phyloP scores from a whole-genome alignment of 495 filamentous ascomycete genomes.

The Talaromyces proteolyticus region DNA sequence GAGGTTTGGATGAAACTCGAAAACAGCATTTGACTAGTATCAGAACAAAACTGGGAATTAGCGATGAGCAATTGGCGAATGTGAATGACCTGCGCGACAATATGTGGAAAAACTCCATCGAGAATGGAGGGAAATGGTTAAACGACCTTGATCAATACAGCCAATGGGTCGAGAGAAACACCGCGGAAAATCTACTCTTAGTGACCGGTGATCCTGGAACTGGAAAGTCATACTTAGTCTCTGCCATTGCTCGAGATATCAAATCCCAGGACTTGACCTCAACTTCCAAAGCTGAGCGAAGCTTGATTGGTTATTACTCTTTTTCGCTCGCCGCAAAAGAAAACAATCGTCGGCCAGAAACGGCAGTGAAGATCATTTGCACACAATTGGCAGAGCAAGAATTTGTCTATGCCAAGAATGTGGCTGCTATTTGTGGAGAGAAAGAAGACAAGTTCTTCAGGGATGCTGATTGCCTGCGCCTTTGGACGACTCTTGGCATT shows the following conservation, averaged over 20 bases:
- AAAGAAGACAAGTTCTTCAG: slow-evolving; percentile 13
- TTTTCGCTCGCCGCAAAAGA: slow-evolving; percentile 12
- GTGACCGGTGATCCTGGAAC: slow-evolving; percentile 14
- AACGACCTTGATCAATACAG: slow-evolving; percentile 7
- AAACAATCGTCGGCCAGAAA: slow-evolving; percentile 11
- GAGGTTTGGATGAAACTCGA: slow-evolving; percentile 5
- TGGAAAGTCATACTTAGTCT: slow-evolving; percentile 14
- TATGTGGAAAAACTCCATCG: slow-evolving; percentile 10
- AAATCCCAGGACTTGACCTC: slow-evolving; percentile 7
- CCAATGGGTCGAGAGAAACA: slow-evolving; percentile 8
- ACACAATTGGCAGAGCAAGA: slow-evolving; percentile 18
- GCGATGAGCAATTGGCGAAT: slow-evolving; percentile 3
- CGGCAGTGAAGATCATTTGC: slow-evolving; percentile 17
- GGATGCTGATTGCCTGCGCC: slow-evolving; percentile 13
- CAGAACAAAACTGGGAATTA: slow-evolving; percentile 5
- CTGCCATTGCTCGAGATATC: slow-evolving; percentile 9
- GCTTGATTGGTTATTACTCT: slow-evolving; percentile 14
- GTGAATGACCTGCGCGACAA: slow-evolving; percentile 7
- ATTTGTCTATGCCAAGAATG: slow-evolving; percentile 11
- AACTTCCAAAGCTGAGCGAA: slow-evolving; percentile 7
- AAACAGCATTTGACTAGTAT: slow-evolving; percentile 5
- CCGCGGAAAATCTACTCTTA: slow-evolving; percentile 10
- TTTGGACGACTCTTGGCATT: slow-evolving; percentile 16
- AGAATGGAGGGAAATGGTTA: slow-evolving; percentile 12
- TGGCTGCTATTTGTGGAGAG: slow-evolving; percentile 8